Percentiles rank a stretch among this genome's conserved stretches.
These are phyloP conservation scores for Hyaloscypha bicolor DNA, from an alignment of 495 filamentous ascomycete species.

Conservation along the genomic window DNA sequence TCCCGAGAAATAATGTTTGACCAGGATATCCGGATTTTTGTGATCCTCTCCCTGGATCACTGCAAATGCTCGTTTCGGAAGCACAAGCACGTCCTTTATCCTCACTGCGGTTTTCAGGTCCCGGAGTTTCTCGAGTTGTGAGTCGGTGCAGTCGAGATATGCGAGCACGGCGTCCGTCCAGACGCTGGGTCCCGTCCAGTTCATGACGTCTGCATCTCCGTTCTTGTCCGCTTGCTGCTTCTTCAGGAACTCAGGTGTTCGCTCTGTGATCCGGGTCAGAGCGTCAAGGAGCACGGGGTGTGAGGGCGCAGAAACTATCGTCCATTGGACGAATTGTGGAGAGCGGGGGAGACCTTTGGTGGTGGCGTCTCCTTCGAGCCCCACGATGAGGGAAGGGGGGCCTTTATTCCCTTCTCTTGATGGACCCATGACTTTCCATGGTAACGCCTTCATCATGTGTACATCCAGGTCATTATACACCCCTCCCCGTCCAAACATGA, in stretches of 20 bases:
- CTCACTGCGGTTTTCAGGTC: background rate
- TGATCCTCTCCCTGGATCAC: constrained; percentile 4
- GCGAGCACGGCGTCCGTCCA: constrained; percentile 3
- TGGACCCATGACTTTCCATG: constrained; percentile 1
- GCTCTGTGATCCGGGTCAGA: background rate
- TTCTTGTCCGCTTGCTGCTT: background rate
- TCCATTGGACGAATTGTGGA: constrained; percentile 5
- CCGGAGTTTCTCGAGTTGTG: background rate
- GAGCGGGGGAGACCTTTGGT: background rate
- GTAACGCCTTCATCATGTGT: background rate
- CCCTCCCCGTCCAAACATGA: constrained; percentile 1
- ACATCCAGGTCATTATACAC: constrained; percentile 7
- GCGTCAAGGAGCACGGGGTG: background rate
- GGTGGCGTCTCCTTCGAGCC: background rate
- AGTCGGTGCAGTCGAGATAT: background rate
- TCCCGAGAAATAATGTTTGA: constrained; percentile 4
- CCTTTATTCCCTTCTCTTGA: background rate
- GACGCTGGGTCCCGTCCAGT: constrained; percentile 1
- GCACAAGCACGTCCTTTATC: constrained; percentile 2
- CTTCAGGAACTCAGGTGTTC: background rate
- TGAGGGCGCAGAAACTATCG: background rate
- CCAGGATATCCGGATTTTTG: background rate
- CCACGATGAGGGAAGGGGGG: background rate
- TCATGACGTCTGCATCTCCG: background rate
- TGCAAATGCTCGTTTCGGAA: background rate